Percentiles rank a stretch among this genome's conserved stretches.
Evolutionary conservation across 495 filamentous ascomycete genomes (phyloP).

Genomic region (Penicillium macrosclerotiorum): DNA sequence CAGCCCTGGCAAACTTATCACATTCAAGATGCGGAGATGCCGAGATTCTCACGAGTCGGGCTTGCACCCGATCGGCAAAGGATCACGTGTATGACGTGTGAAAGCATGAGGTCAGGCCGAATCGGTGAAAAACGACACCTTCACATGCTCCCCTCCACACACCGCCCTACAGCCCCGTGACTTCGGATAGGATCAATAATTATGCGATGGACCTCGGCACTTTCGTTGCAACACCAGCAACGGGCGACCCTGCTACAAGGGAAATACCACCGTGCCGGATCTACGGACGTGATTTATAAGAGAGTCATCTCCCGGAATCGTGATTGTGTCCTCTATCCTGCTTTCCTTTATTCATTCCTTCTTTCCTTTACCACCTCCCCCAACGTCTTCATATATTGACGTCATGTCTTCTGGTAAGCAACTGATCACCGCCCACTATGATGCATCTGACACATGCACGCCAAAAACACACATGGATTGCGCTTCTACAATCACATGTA

Average conservation of each 20-base stretch:
- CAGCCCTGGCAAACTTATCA: no score
- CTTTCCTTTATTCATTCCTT: conserved; percentile 7
- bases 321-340: conserved; percentile 7
- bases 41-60: neutral
- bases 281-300: conserved; percentile 27
- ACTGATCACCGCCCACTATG: neutral
- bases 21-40: neutral
- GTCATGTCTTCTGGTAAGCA: conserved; percentile 45
- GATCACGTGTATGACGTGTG: neutral
- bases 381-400: conserved; percentile 23
- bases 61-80: neutral
- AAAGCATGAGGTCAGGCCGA: no score
- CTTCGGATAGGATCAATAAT: conserved; percentile 33
- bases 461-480: no score
- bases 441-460: conserved; percentile 4
- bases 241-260: conserved; percentile 29
- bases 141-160: conserved; percentile 4
- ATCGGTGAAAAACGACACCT: no score
- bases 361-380: conserved; percentile 8
- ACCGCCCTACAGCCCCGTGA: conserved; percentile 24
- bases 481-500: no score
- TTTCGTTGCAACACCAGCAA: conserved; percentile 20
- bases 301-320: conserved; percentile 14
- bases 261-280: conserved; percentile 32
- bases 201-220: conserved; percentile 39